Evolutionary conservation across 148 eudicot genomes (phyloP).

Genomic region (Vaccinium myrtillus): DNA sequence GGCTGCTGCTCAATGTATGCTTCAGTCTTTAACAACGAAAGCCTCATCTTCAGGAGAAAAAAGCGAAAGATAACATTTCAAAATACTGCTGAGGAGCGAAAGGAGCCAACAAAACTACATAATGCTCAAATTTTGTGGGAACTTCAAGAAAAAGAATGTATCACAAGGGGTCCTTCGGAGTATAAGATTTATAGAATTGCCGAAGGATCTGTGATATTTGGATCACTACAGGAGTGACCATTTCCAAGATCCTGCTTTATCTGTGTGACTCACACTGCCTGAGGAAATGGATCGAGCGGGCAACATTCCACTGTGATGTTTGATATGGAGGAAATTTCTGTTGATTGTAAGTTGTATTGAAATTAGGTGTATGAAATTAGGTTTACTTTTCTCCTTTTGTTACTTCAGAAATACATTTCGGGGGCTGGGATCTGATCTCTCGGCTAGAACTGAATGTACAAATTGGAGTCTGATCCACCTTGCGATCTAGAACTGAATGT

Average conservation of each 20-base stretch:
- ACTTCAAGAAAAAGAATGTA: neutral
- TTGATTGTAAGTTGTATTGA: neutral
- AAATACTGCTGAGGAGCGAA: neutral
- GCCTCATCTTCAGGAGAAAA: constrained; percentile 17
- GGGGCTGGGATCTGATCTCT: neutral
- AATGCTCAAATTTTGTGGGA: neutral
- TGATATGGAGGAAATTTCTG: neutral
- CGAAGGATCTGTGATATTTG: neutral
- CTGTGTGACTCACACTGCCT: neutral
- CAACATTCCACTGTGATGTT: neutral
- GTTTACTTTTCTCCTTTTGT: neutral
- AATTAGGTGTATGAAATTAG: neutral
- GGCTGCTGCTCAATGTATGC: constrained; percentile 47
- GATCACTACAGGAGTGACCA: neutral
- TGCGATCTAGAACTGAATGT: neutral
- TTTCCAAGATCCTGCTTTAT: constrained; percentile 1
- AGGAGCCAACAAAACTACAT: neutral
- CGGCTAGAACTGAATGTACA: neutral
- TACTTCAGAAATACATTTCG: neutral
- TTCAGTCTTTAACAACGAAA: constrained; percentile 36
- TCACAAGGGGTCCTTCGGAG: neutral
- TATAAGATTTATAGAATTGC: neutral
- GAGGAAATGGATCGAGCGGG: neutral
- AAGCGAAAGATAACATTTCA: constrained; percentile 10
- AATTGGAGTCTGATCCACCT: too few species aligned